These are phyloP conservation scores for Dothistroma pini DNA, from an alignment of 2,329 filamentous ascomycete genomes.

Conservation along the genomic window DNA sequence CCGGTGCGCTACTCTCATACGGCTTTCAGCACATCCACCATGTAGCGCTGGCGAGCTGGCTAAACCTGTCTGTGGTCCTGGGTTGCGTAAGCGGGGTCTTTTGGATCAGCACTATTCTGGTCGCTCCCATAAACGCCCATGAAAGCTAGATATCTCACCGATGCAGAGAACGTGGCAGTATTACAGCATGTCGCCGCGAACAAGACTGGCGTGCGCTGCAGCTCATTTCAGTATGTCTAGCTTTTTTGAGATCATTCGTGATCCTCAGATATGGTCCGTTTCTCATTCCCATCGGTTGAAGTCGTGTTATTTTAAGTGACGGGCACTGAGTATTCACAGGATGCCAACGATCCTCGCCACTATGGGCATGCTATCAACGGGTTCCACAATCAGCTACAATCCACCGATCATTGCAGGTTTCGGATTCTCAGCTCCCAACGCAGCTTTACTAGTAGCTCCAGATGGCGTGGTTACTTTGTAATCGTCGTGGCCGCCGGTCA, in stretches of 20 bases:
- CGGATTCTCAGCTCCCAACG: slow-evolving; percentile 4
- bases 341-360: slow-evolving; percentile 5
- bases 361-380: slow-evolving; percentile 4
- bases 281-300: background rate
- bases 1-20: slow-evolving; percentile 3
- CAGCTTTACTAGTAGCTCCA: slow-evolving; percentile 2
- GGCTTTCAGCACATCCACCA: slow-evolving; percentile 5
- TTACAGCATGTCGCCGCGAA: slow-evolving; percentile 43
- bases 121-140: slow-evolving; percentile 31
- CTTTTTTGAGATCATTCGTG: slow-evolving; percentile 55
- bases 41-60: slow-evolving; percentile 6
- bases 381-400: slow-evolving; percentile 7
- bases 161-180: slow-evolving; percentile 43
- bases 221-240: slow-evolving; percentile 48
- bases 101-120: background rate
- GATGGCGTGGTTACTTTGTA: slow-evolving; percentile 3
- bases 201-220: slow-evolving; percentile 35
- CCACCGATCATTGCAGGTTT: slow-evolving; percentile 7
- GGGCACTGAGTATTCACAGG: background rate
- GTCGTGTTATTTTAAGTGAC: background rate
- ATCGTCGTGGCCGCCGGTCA: background rate
- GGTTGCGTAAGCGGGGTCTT: slow-evolving; percentile 3
- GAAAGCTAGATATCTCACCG: slow-evolving; percentile 26
- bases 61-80: background rate
- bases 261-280: slow-evolving; percentile 55